Evolutionary conservation across 768 basidiomycete species (phyloP), one percentile per base, ranked within the genome.

Genomic region (Suillus placidus): DNA sequence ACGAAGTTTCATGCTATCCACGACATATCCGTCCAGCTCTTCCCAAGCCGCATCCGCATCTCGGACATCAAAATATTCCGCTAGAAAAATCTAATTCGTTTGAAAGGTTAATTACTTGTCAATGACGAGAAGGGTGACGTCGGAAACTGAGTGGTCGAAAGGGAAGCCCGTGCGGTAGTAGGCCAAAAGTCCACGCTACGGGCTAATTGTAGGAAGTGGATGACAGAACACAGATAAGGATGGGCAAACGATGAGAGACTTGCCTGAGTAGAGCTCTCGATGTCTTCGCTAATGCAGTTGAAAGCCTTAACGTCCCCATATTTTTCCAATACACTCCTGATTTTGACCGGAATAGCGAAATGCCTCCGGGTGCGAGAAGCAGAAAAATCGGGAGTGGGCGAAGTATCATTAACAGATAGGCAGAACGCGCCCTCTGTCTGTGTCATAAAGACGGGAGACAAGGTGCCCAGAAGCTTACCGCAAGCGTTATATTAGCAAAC

Each of bases 11-110:
- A 85, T 82, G 42, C 85, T 87, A 61, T 85, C 84, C 42, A 86
- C 72, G 54, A 78, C 74, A 43, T 81, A 80, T 3, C 81, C 81
- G 56, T 89, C 71, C 23, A 94, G 77, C 54, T 78, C 78, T 55
- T 76, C 74, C 69, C 79, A 83, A 16, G 91, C 90, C 13, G 73
- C 70, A 45, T 80, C 77, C 7, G 89, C 87, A 45, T 83, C 82
- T 32, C 89, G 82, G 34, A 85, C 80, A 71, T 93, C 91, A 71
- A 83, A 89, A 72, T 85, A 94, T 68, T 92, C 90, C 61, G 88
- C 84, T 47, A 76, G 77, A 74, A 87, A 92, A 35, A 82, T 75
- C 75, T 82, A 66, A 6, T 30, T 18, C 18, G 38, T 42, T 42
- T 18, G 18, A 60, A 30, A 42, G 26, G 58, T 60, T 60, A 60